Evolutionary conservation across 2,329 filamentous ascomycete species (phyloP), one percentile per base, ranked within the genome.

Genomic region (Trichoderma afroharzianum): DNA sequence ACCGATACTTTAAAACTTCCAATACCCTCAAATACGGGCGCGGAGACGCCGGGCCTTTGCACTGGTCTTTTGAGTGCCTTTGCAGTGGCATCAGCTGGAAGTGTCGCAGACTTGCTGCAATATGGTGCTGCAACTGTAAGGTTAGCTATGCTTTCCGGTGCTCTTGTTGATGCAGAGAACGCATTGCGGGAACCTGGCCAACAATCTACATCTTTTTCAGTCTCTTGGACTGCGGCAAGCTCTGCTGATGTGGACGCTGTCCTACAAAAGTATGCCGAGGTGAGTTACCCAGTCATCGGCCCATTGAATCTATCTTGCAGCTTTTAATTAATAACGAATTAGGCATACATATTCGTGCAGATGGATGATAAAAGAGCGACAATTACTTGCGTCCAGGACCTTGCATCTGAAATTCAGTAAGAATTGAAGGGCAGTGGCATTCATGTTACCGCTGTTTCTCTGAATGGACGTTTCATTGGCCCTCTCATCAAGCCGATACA

Each of bases 161-260:
- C 47, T 1, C 62, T 39, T 15, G 32, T 30, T 26, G 62, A 67
- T 30, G 28, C 11, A 12, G 68, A 32, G 15, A 33, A 30, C 30
- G 24, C 53, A 14, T 63, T 33, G 80, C 84, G 66, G 85, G 83
- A 43, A 79, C 79, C 1, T 83, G 33, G 33, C 6, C 15, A 36
- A 36, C 33, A 36, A 15, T 36, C 33, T 15, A 36, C 33, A 36
- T 83, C 0, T 67, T 84, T 1, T 63, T 85, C n/a, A 78, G 74
- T 53, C 80, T 83, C 7, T 69, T 80, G 14, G 81, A 81, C 0
- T 80, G 83, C 33, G 1, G 76, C 82, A 0, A 75, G 78, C 71
- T 75, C 80, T 18, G 33, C 53, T 24, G 62, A 55, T 24, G 47
- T 47, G 12, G 75, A 74, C 30, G 68, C 75, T 18, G 66, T 71